phyloP scores from a whole-genome alignment of 2,329 filamentous ascomycete genomes.

The Botrytis medusae region DNA sequence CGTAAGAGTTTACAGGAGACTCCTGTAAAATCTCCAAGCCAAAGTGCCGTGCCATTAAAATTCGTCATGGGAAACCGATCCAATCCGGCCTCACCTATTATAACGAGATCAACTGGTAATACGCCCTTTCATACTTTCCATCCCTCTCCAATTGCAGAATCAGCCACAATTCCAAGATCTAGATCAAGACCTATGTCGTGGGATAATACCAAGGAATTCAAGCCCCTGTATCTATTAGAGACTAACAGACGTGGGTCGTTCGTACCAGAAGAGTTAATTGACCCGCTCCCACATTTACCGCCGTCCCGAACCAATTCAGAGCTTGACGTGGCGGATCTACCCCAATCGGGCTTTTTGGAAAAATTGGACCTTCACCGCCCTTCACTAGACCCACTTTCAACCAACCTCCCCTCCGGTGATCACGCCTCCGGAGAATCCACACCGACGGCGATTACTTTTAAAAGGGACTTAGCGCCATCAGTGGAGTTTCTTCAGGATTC shows the following conservation, averaged over 20 bases:
- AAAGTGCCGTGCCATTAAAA: slow-evolving; percentile 56
- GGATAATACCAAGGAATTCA: slow-evolving; percentile 67
- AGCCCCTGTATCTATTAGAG: slow-evolving; percentile 81
- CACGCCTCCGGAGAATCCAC: slow-evolving; percentile 66
- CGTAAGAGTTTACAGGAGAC: slow-evolving; percentile 35
- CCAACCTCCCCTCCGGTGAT: slow-evolving; percentile 43
- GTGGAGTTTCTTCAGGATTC: slow-evolving; percentile 20
- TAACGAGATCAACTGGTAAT: slow-evolving; percentile 44
- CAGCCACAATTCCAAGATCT: slow-evolving; percentile 42
- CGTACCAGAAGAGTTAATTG: slow-evolving; percentile 39
- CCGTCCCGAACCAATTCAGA: slow-evolving; percentile 49
- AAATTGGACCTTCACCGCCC: slow-evolving; percentile 19
- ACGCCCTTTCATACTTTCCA: slow-evolving; percentile 41
- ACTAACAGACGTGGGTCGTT: slow-evolving; percentile 36
- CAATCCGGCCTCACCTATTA: slow-evolving; percentile 46
- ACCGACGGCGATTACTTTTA: slow-evolving; percentile 53
- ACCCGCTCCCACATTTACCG: slow-evolving; percentile 49
- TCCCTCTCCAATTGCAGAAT: slow-evolving; percentile 35
- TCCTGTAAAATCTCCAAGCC: slow-evolving; percentile 43
- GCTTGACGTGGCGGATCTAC: slow-evolving; percentile 25
- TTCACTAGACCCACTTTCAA: slow-evolving; percentile 40
- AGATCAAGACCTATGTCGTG: slow-evolving; percentile 57
- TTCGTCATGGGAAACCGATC: slow-evolving; percentile 49
- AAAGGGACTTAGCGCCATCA: slow-evolving; percentile 38
- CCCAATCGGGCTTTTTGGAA: slow-evolving; percentile 18